Evolutionary conservation across 768 basidiomycete species (phyloP).

Genomic region (Goffeauzyma gilvescens): DNA sequence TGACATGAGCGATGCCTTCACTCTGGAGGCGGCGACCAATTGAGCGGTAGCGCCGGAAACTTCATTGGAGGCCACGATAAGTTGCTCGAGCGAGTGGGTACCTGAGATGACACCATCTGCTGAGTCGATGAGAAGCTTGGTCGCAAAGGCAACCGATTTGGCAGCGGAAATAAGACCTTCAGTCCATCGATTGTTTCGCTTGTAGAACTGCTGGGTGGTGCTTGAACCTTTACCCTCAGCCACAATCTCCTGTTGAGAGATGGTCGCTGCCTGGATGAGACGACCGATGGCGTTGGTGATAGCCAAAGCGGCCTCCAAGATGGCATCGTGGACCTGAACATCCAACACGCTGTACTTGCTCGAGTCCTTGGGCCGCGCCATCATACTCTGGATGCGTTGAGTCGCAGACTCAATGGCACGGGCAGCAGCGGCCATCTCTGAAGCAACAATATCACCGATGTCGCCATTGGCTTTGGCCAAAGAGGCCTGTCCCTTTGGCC

Average conservation of each 20-base stretch:
- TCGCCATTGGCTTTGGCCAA: slow-evolving; percentile 69
- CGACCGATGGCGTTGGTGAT: slow-evolving; percentile 90
- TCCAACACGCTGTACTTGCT: slow-evolving; percentile 77
- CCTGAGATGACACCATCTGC: slow-evolving; percentile 95
- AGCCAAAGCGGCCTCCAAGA: slow-evolving; percentile 76
- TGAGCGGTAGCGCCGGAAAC: slow-evolving; percentile 94
- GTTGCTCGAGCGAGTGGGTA: slow-evolving; percentile 89
- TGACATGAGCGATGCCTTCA: slow-evolving; percentile 95
- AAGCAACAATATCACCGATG: slow-evolving; percentile 86
- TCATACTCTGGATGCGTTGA: slow-evolving; percentile 69
- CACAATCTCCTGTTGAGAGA: slow-evolving; percentile 95
- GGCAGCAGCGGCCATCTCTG: slow-evolving; percentile 86
- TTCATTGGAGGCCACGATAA: slow-evolving; percentile 98
- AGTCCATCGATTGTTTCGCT: slow-evolving; percentile 98
- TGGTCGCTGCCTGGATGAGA: slow-evolving; percentile 87
- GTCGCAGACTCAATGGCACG: slow-evolving; percentile 86
- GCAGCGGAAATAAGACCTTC: slow-evolving; percentile 97
- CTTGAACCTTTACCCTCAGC: slow-evolving; percentile 83
- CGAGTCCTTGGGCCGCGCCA: slow-evolving; percentile 72
- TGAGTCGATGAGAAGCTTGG: slow-evolving; percentile 82
- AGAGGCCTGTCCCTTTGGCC: slow-evolving; percentile 54
- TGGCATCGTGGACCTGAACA: slow-evolving; percentile 92
- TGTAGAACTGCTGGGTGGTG: slow-evolving; percentile 91
- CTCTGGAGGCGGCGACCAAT: slow-evolving; percentile 91
- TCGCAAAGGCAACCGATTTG: slow-evolving; percentile 92